A percentile compares a stretch with the other conserved stretches of the same genome.
Conservation (phyloP, 2,329 filamentous ascomycete genomes). For the Clonostachys sp. region DNA sequence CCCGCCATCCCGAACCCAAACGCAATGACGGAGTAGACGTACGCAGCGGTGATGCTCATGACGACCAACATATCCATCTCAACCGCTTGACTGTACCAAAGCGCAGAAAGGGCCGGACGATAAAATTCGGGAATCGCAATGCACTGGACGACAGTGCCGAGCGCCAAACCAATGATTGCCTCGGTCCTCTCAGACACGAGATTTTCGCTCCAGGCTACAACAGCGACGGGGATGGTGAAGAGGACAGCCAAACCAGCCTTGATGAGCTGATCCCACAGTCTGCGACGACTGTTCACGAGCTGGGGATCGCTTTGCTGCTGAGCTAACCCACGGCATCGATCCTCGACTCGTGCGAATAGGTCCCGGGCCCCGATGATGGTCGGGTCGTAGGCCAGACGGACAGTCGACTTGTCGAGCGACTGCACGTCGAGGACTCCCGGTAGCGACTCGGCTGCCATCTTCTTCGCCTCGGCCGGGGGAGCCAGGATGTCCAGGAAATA, state of each 20-base stretch:
- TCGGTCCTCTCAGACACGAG: constrained; percentile 5
- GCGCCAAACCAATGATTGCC: constrained; percentile 22
- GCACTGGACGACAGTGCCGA: constrained; percentile 39
- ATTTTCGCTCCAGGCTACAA: constrained; percentile 8
- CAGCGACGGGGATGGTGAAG: constrained; percentile 11
- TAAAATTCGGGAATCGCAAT: constrained; percentile 36
- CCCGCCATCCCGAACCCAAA: constrained; percentile 16
- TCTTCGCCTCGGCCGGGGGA: constrained; percentile 9
- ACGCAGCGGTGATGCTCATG: constrained; percentile 41
- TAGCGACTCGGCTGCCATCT: constrained; percentile 8
- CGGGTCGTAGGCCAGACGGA: constrained; percentile 27
- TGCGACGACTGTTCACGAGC: constrained; percentile 8
- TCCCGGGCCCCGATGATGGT: constrained; percentile 20
- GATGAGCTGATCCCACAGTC: constrained; percentile 9
- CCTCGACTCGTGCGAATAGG: constrained; percentile 6
- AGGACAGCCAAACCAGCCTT: constrained; percentile 10
- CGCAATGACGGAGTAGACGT: constrained; percentile 31
- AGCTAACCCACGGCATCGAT: constrained; percentile 8
- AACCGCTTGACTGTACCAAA: constrained; percentile 30
- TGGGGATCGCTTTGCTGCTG: constrained; percentile 10
- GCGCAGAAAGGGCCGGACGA: constrained; percentile 31
- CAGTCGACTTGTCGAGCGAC: constrained; percentile 18
- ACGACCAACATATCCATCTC: constrained; percentile 46
- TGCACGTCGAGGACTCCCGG: constrained; percentile 16
- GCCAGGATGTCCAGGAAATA: constrained; percentile 13